Conservation (phyloP, 805 yeast species). For the Clavispora vitiphila region DNA sequence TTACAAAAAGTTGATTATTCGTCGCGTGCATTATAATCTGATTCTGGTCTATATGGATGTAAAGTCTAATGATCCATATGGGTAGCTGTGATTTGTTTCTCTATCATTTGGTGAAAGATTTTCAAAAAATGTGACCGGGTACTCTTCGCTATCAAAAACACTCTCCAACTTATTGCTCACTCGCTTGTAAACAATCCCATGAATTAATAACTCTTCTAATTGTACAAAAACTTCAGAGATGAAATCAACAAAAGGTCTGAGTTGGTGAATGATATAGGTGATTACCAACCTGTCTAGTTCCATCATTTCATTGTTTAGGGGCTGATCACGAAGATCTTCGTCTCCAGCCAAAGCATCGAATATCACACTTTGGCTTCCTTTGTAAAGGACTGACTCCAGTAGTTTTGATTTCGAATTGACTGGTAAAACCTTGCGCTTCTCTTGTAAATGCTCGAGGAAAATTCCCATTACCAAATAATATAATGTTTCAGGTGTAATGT, state of each 20-base stretch:
- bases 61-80: not conserved
- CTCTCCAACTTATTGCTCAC: not conserved
- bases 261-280: constrained; percentile 31
- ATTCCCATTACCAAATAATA: constrained; percentile 29
- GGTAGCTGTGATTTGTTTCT: not conserved
- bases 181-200: constrained; percentile 30
- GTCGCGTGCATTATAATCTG: too few species aligned
- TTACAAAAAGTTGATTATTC: too few species aligned
- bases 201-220: constrained; percentile 29
- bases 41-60: too few species aligned
- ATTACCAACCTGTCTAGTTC: constrained; percentile 31
- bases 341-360: not conserved
- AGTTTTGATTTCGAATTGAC: not conserved
- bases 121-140: not conserved
- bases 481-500: constrained; percentile 22
- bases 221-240: constrained; percentile 18
- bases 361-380: not conserved
- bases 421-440: constrained; percentile 22
- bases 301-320: not conserved
- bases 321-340: not conserved
- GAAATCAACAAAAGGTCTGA: constrained; percentile 26
- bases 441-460: constrained; percentile 29
- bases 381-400: not conserved
- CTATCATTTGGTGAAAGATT: not conserved
- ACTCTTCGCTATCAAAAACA: not conserved